A percentile compares a stretch with the other conserved stretches of the same genome.
phyloP scores from a whole-genome alignment of 306 rosid genomes.

The Acmispon strigosus region DNA sequence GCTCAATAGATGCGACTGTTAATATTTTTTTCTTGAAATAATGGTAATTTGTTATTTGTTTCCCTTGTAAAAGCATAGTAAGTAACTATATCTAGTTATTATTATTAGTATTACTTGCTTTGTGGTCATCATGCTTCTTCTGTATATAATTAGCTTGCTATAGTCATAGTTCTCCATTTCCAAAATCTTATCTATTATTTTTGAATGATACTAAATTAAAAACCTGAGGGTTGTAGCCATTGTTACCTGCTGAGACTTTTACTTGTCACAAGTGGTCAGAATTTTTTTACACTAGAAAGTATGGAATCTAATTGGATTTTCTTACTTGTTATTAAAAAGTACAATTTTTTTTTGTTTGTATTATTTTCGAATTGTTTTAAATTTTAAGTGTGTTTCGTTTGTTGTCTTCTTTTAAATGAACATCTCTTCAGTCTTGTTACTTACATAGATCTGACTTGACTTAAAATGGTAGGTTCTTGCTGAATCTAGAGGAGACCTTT shows the following conservation, averaged over 20 bases:
- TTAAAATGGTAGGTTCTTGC: conserved; percentile 60
- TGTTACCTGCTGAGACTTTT: not conserved
- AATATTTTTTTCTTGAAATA: no score
- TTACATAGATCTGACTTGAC: conserved; percentile 19
- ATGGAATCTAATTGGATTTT: not conserved
- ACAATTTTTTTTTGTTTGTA: not conserved
- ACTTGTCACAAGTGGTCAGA: not conserved
- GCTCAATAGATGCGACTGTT: no score
- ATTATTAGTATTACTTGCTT: not conserved
- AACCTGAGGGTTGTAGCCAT: not conserved
- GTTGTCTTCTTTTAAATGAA: not conserved
- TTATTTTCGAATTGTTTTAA: not conserved
- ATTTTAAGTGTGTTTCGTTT: not conserved
- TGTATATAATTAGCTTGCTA: not conserved
- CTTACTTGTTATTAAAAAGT: not conserved
- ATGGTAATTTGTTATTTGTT: no score
- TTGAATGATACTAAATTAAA: not conserved
- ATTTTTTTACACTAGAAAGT: not conserved
- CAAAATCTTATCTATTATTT: not conserved
- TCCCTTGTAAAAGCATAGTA: no score
- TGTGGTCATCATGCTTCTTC: not conserved
- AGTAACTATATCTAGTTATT: not conserved
- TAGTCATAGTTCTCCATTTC: conserved; percentile 2
- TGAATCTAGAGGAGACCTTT: conserved; percentile 81
- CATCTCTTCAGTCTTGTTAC: conserved; percentile 8